Percentiles rank a stretch among this genome's conserved stretches.
Conservation (phyloP, 306 rosid species). For the Cajanus cajan region DNA sequence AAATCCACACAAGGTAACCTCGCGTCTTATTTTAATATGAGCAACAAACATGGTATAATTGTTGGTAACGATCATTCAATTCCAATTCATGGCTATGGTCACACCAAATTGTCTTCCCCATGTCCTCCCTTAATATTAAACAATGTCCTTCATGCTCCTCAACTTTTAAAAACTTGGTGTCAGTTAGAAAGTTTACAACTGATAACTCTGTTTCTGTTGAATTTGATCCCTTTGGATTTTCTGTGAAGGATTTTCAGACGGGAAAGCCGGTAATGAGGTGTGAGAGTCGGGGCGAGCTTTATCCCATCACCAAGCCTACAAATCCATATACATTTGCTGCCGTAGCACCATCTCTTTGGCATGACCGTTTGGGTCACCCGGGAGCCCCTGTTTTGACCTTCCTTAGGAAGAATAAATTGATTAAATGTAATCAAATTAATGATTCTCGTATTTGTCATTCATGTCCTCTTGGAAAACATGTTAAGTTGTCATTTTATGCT, state of each 20-base stretch:
- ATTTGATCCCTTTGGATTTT: not conserved
- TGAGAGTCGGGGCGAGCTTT: not conserved
- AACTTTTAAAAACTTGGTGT: not conserved
- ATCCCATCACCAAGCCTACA: not conserved
- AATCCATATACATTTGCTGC: not conserved
- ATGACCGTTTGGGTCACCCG: not conserved
- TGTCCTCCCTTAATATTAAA: not conserved
- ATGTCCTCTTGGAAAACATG: too few relatives aligned
- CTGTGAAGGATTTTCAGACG: not conserved
- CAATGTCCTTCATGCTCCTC: not conserved
- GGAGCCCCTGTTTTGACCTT: not conserved
- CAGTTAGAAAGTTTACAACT: not conserved
- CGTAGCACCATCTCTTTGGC: not conserved
- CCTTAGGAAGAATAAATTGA: not conserved
- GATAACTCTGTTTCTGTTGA: not conserved
- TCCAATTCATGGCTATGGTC: not conserved
- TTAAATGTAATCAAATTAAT: not conserved
- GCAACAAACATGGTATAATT: too few relatives aligned
- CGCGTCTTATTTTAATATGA: too few relatives aligned
- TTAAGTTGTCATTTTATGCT: too few relatives aligned
- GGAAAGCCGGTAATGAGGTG: not conserved
- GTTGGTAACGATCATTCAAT: too few relatives aligned
- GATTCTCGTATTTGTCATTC: too few relatives aligned
- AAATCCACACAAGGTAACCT: too few relatives aligned
- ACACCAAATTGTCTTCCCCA: not conserved